These are phyloP conservation scores for Claviceps paspali DNA, from an alignment of 2,329 filamentous ascomycete species.

Conservation along the genomic window DNA sequence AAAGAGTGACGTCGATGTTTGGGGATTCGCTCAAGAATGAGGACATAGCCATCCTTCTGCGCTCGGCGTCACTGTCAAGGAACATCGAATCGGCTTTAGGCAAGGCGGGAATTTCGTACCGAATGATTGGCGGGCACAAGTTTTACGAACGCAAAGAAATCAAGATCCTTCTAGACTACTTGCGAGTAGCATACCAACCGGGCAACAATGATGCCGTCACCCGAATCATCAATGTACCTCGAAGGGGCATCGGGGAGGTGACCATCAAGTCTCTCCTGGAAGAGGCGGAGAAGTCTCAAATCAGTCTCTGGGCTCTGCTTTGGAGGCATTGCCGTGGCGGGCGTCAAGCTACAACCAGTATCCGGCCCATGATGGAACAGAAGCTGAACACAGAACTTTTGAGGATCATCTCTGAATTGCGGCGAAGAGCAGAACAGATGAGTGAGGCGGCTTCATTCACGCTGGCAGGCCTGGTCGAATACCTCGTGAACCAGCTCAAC, in stretches of 20 bases:
- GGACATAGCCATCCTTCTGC: conserved; percentile 77
- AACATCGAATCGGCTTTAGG: conserved; percentile 75
- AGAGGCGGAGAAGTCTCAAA: conserved; percentile 55
- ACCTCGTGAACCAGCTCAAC: conserved; percentile 46
- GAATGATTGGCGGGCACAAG: conserved; percentile 77
- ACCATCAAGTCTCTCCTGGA: conserved; percentile 61
- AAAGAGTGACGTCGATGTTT: conserved; percentile 52
- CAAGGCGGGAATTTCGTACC: conserved; percentile 69
- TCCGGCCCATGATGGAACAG: conserved; percentile 35
- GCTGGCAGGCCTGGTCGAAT: conserved; percentile 34
- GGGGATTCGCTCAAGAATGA: conserved; percentile 57
- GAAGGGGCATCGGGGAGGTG: conserved; percentile 63
- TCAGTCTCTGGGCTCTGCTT: conserved; percentile 65
- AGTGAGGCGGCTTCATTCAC: conserved; percentile 14
- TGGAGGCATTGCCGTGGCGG: conserved; percentile 36
- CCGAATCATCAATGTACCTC: conserved; percentile 71
- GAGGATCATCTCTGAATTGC: conserved; percentile 22
- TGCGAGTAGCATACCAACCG: conserved; percentile 71
- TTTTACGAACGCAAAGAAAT: conserved; percentile 91
- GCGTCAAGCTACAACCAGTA: conserved; percentile 30
- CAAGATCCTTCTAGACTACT: conserved; percentile 74
- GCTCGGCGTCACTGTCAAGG: conserved; percentile 67
- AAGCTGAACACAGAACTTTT: conserved; percentile 37
- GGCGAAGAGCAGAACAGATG: conserved; percentile 15
- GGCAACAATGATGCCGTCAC: conserved; percentile 76